Base-by-base conservation (phyloP, 345 rosid species). In the Chamaenerion angustifolium region DNA sequence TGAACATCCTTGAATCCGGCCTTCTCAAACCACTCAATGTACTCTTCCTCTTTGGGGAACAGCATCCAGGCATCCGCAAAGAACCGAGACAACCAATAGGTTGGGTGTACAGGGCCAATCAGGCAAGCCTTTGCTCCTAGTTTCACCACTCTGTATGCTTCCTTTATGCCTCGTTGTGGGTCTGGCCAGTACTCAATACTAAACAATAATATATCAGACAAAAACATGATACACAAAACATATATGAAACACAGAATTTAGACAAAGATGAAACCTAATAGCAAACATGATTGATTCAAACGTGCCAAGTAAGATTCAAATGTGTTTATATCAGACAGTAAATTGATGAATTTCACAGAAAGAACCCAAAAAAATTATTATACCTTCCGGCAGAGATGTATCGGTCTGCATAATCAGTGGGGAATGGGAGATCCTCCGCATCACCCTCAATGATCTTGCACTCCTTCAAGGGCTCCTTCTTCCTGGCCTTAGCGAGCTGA, bases 131-230 rank as follows among this genome's bases (percentile, higher is more conserved):
- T 87, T 11, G 95, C 96, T 54, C 95, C 95, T 17, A 76, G 73
- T 64, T 87, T 92, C 77, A 92, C 64, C 40, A 92, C 95, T 50
- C 99, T 80, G 71, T 92, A 92, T 15, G 96, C 99, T 77, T 87
- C 99, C 67, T 60, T 84, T 52, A 92, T 87, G 40, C 99, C 99
- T 18, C 99, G 80, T 67, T 84, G 96, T 2, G 96, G 99, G 58
- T 92, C 96, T 18, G 99, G 99, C 99, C 99, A 92, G 71, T 92
- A 92, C 81, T 92, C 99, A 14, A 92, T 92, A 65, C 99, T 92
- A 75, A 59, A 65, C 37, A 31, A 4, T 31, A 8, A 31, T 31
- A 31, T 31, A 31, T 31, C 37, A 31, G 8, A 31, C 37, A 31
- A 31, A 31, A 31, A 31, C 37, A 31, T 7, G 1, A 31, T 31